These are phyloP conservation scores for Termitomyces sp. DNA, from an alignment of 768 basidiomycete genomes.

Conservation along the genomic window DNA sequence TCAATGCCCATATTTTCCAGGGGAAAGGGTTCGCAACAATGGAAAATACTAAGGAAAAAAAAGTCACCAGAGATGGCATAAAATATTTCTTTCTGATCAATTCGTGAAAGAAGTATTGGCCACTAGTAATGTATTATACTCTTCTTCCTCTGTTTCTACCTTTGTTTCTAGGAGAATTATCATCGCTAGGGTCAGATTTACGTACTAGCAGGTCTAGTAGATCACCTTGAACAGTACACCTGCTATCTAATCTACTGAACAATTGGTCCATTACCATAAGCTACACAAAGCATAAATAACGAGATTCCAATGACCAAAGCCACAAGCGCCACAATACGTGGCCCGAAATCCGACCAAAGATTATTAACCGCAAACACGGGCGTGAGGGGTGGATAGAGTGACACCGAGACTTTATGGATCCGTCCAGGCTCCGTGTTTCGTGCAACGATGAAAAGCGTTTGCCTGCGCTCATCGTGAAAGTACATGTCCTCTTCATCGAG, in stretches of 20 bases:
- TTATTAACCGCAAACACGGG: constrained; percentile 53
- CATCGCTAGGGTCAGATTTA: too few species aligned
- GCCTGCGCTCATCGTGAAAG: constrained; percentile 54
- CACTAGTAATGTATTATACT: too few species aligned
- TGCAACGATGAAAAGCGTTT: constrained; percentile 69
- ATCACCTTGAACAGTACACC: too few species aligned
- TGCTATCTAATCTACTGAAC: not conserved
- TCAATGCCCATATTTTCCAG: too few species aligned
- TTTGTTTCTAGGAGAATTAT: too few species aligned
- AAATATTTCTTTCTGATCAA: too few species aligned
- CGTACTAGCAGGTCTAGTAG: too few species aligned
- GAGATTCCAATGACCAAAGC: constrained; percentile 17
- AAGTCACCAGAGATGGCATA: too few species aligned
- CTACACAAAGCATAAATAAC: not conserved
- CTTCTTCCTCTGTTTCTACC: too few species aligned
- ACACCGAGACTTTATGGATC: constrained; percentile 46
- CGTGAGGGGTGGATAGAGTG: constrained; percentile 46
- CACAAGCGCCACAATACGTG: constrained; percentile 15
- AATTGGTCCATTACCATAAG: constrained; percentile 5
- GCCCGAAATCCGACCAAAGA: constrained; percentile 55
- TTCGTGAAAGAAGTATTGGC: too few species aligned
- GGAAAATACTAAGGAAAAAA: too few species aligned
- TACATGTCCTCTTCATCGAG: constrained; percentile 45
- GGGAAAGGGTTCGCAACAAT: too few species aligned
- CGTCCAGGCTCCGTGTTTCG: constrained; percentile 35